Base-by-base conservation (phyloP, 1,284 basidiomycete genomes). In the Erythrobasidium hasegawianum region DNA sequence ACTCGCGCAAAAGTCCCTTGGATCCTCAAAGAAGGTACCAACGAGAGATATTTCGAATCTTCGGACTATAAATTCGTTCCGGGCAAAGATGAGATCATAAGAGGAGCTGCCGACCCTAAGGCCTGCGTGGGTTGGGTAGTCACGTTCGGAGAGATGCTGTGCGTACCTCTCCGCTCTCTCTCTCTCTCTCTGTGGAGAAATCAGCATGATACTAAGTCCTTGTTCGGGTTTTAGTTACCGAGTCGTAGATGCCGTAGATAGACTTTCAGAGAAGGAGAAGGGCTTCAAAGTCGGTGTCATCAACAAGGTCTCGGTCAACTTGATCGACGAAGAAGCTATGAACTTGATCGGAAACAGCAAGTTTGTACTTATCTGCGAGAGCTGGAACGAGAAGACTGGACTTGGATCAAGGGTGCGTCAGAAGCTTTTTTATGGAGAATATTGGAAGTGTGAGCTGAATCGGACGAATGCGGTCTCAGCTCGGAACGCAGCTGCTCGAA, bases 181-280 rank as follows among this genome's bases (percentile, higher is more conserved):
- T n/a, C n/a, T n/a, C n/a, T n/a, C n/a, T n/a, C n/a, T n/a, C n/a
- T n/a, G n/a, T n/a, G n/a, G n/a, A n/a, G n/a, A n/a, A n/a, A n/a
- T n/a, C n/a, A n/a, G n/a, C n/a, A n/a, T n/a, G n/a, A n/a, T n/a
- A n/a, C n/a, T n/a, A n/a, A n/a, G n/a, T n/a, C n/a, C n/a, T n/a
- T n/a, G n/a, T n/a, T n/a, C n/a, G n/a, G n/a, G n/a, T n/a, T 87
- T 88, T 85, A 79, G 90, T 26, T 88, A 90, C 78, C 81, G 89
- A 68, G 82, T 86, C 41, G 87, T 82, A 78, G 89, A 90, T 73
- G 89, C 89, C 20, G 88, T 90, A 39, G 79, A 89, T 66, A 81
- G 84, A 43, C 83, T 84, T 74, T 40, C 53, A 52, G 39, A 33
- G 29, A 81, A 87, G 67, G 77, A 85, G 76, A 78, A 85, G 73